These are phyloP conservation scores for Metschnikowia reukaufii DNA, from an alignment of 805 yeast genomes.

Conservation along the genomic window DNA sequence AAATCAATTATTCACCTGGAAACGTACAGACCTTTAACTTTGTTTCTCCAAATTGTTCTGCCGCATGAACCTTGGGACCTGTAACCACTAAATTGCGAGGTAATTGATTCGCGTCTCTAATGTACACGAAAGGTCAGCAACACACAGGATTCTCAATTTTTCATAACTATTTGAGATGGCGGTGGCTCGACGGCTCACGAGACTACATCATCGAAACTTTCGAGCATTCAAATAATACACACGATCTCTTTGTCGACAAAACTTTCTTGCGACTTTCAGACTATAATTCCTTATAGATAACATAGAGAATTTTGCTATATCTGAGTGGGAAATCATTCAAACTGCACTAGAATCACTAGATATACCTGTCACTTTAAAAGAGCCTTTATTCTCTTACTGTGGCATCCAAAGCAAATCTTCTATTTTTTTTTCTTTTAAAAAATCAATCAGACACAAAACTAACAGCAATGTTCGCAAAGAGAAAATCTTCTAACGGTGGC, in stretches of 20 bases:
- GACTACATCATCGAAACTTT: conserved; percentile 1
- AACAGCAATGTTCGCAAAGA: conserved; percentile 9
- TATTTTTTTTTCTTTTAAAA: too few relatives aligned
- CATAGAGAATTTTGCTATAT: not conserved
- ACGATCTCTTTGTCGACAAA: not conserved
- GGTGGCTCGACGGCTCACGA: not conserved
- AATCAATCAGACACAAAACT: not conserved
- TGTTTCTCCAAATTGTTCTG: too few relatives aligned
- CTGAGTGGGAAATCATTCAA: not conserved
- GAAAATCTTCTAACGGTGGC: conserved; percentile 17
- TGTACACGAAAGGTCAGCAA: not conserved
- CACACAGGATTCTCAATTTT: conserved; percentile 10
- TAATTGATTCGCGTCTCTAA: not conserved
- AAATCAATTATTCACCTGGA: too few relatives aligned
- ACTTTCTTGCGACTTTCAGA: not conserved
- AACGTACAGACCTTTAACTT: too few relatives aligned
- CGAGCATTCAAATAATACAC: not conserved
- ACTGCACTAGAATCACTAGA: not conserved
- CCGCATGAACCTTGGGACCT: too few relatives aligned
- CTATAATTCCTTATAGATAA: not conserved
- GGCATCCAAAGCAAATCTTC: not conserved
- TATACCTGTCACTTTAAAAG: not conserved
- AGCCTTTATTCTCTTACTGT: not conserved
- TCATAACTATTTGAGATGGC: conserved; percentile 11
- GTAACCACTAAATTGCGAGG: too few relatives aligned